Evolutionary conservation across 768 basidiomycete genomes (phyloP), one percentile per base, ranked within the genome.

Genomic region (Tubosaeta brunneosetosa): DNA sequence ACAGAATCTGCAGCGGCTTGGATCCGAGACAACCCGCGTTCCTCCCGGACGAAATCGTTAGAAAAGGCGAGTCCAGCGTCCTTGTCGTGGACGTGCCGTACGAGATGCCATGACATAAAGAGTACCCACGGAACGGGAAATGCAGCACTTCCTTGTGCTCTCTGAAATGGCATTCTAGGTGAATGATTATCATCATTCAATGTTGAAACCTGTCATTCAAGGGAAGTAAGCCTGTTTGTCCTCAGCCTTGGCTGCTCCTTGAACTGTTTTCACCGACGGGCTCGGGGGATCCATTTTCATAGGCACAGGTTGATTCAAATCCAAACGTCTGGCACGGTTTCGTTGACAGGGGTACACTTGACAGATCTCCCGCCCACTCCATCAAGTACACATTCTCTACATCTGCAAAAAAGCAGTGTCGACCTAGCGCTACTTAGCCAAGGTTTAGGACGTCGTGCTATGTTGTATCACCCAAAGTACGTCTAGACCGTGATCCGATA

Each of bases 111-210:
- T 17, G 73, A 84, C 13, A 83, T 87, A 6, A 77, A 70, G 32
- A 90, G 76, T 58, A 97, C 93, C 0, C 94, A 95, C 63, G 94
- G 94, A 1, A 97, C 94, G 0, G 93, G 93, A 2, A 86, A 84
- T 43, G 84, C 93, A 0, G 89, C 91, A 0, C 77, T 95, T 16
- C 85, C 85, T 3, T 83, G 82, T 50, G 75, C 75, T 6, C 71
- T 94, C 14, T 85, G 81, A 3, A 42, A 83, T 81, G 52, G 58
- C 55, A 10, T 46, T 56, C n/a, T 53, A 75, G 77, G 47, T 63
- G 78, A 77, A 34, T 32, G 54, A 58, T n/a, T 10, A 56, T 27
- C 34, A 33, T 8, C 88, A 92, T 61, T 73, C 81, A 0, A 72
- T 83, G 13, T 63, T 72, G 2, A 69, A 57, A 5, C 71, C 75